Base-by-base conservation (phyloP, 1,139 yeast genomes). In the Sugiyamaella xylanicola region DNA sequence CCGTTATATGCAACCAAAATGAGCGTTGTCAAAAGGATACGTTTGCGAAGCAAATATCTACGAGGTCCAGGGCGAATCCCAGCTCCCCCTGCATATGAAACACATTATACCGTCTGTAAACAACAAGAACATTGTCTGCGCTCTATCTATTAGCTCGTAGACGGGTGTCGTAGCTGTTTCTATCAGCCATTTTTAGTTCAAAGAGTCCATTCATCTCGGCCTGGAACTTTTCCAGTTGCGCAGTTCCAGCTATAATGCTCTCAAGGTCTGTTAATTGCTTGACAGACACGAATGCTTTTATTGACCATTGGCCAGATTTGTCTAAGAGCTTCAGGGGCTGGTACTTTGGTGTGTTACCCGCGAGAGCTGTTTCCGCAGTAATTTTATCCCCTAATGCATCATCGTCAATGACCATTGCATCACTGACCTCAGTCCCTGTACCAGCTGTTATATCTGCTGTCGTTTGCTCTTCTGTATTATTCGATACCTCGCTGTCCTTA, bases 101-200 rank as follows among this genome's bases (percentile, higher is more conserved):
- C n/a, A n/a, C n/a, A n/a, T n/a, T n/a, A n/a, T n/a, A n/a, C n/a
- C n/a, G n/a, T n/a, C n/a, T n/a, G n/a, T n/a, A n/a, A n/a, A n/a
- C n/a, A n/a, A n/a, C n/a, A n/a, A n/a, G n/a, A n/a, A n/a, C n/a
- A n/a, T n/a, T n/a, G n/a, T n/a, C n/a, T n/a, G n/a, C n/a, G n/a
- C n/a, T n/a, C 22, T 41, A 48, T 35, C 56, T 39, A 29, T 32
- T 47, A 17, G 35, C 51, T 59, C 65, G 74, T 47, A 82, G 75
- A 63, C 96, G 77, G 2, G 91, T 81, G 69, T 91, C 97, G 89
- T 90, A 88, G 44, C 78, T 77, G 69, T 82, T 84, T 62, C 97
- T 76, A 67, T 88, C 95, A 1, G 96, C 96, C 41, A 87, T 80
- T 40, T 77, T 82, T 52, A 91, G 75, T 51, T 83, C 82, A 16